Percentiles rank a stretch among this genome's conserved stretches.
Evolutionary conservation across 129 eudicot species (phyloP).

Genomic region (Glebionis coronaria): DNA sequence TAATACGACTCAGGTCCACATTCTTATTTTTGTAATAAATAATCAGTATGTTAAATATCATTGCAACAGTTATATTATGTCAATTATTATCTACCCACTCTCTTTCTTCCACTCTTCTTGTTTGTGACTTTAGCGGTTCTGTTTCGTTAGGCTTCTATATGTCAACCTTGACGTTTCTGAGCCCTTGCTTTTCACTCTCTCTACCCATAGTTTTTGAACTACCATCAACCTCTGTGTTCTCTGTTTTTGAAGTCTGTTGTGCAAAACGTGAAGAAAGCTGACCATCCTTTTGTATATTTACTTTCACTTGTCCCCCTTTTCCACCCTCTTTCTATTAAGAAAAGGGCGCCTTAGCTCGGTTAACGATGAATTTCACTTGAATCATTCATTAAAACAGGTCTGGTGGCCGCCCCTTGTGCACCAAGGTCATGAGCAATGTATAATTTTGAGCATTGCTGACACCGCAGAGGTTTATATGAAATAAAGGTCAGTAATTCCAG

Average conservation of each 20-base stretch:
- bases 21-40: no score
- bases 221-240: slow-evolving; percentile 24
- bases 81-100: slow-evolving; percentile 34
- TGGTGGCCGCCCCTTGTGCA: slow-evolving; percentile 23
- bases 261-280: slow-evolving; percentile 24
- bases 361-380: slow-evolving; percentile 28
- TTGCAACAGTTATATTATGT: no score
- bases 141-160: slow-evolving; percentile 23
- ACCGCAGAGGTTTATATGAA: slow-evolving; percentile 35
- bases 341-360: slow-evolving; percentile 27
- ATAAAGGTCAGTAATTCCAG: slow-evolving; percentile 66
- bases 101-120: slow-evolving; percentile 49
- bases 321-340: slow-evolving; percentile 32
- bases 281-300: slow-evolving; percentile 25
- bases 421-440: slow-evolving; percentile 48
- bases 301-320: slow-evolving; percentile 23
- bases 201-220: slow-evolving; percentile 16
- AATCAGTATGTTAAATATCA: no score
- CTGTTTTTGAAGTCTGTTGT: slow-evolving; percentile 17
- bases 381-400: slow-evolving; percentile 8
- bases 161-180: slow-evolving; percentile 19
- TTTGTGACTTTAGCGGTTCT: slow-evolving; percentile 29
- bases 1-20: no score
- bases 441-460: slow-evolving; percentile 51
- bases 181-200: slow-evolving; percentile 24